Evolutionary conservation across 1,284 basidiomycete species (phyloP), one percentile per base, ranked within the genome.

Genomic region (Tylopilus orsonianus): DNA sequence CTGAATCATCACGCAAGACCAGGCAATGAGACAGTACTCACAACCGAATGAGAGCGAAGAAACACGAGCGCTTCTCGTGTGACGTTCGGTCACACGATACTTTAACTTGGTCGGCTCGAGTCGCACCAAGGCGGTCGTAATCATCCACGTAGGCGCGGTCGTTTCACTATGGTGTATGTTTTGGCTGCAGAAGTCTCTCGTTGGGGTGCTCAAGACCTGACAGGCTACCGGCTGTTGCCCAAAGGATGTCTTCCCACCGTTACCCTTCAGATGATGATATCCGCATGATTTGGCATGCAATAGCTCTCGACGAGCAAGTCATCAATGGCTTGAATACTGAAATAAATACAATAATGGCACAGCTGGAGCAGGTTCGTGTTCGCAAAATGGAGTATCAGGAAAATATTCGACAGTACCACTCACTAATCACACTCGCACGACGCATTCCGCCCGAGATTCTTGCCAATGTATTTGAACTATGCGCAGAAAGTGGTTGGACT

Each of bases 1-100:
- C 87, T 87, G 83, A 84, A 80, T 89, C 84, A 87, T 90, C 86
- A 68, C 61, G 47, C 67, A 63, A 53, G 44, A 52, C 20, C 8
- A 42, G 43, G 34, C 26, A 40, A 3, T 8, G 29, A 46, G 22
- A 38, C 3, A 34, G 32, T 41, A 54, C 61, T 62, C 23, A 62
- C 64, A 6, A 23, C 40, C 5, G 14, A 44, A 41, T 42, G 35
- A 26, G 19, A 42, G 38, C 20, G n/a, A 35, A 55, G 18, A 24
- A 30, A 22, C n/a, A 19, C n/a, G 10, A 22, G 14, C 32, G 16
- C 9, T 33, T 27, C 27, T 27, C 29, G 36, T n/a, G 59, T 65
- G 56, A 60, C 59, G 45, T 14, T 22, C 22, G 18, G 59, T 63
- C 59, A 60, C 59, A 41, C 22, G 2, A 18, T 2, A 10, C 30